A percentile compares a stretch with the other conserved stretches of the same genome.
These are phyloP conservation scores for Trichoderma orchidacearum DNA, from an alignment of 495 filamentous ascomycete genomes.

Conservation along the genomic window DNA sequence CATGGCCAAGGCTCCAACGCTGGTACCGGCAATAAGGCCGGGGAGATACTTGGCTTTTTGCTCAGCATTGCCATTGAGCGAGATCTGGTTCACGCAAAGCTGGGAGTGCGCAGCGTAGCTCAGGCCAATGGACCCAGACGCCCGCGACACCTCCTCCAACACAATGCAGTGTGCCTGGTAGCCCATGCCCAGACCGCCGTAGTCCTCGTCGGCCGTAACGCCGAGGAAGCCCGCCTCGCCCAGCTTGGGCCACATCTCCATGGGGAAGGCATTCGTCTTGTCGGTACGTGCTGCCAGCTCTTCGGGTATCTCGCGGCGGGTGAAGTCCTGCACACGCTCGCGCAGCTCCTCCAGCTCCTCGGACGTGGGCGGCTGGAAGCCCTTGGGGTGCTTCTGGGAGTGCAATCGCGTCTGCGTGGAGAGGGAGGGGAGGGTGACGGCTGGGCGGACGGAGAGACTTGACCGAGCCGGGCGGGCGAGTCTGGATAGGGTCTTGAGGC, in stretches of 20 bases:
- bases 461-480: conserved; percentile 15
- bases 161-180: conserved; percentile 96
- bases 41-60: conserved; percentile 78
- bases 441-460: conserved; percentile 5
- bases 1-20: conserved; percentile 89
- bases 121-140: conserved; percentile 72
- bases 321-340: conserved; percentile 86
- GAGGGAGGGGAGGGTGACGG: conserved; percentile 5
- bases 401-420: conserved; percentile 15
- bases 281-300: conserved; percentile 74
- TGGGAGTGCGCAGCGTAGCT: conserved; percentile 93
- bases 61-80: conserved; percentile 65
- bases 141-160: conserved; percentile 70
- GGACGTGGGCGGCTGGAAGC: conserved; percentile 61
- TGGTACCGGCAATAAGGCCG: conserved; percentile 65
- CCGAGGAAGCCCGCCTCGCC: conserved; percentile 87
- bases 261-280: conserved; percentile 74
- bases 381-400: conserved; percentile 74
- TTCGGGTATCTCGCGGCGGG: conserved; percentile 70
- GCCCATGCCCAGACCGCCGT: conserved; percentile 81
- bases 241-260: conserved; percentile 85
- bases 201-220: conserved; percentile 87
- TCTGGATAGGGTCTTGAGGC: conserved; percentile 14
- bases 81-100: conserved; percentile 92
- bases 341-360: conserved; percentile 74